phyloP scores from a whole-genome alignment of 352 stramenopile species.

The Pythium dissimile region DNA sequence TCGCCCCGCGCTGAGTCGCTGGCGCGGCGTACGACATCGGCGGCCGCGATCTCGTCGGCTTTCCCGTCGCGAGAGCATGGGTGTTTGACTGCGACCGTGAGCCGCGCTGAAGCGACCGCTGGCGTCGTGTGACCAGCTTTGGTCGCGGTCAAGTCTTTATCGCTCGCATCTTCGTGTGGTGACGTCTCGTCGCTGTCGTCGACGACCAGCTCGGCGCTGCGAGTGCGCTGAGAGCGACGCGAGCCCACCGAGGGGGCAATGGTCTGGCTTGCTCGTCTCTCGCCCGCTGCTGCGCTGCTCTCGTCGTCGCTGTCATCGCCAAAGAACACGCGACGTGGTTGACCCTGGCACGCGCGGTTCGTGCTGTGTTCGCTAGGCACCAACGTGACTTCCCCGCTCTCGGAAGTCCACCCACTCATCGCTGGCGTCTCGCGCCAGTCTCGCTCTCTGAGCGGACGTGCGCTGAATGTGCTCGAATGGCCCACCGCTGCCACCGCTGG shows the following conservation, averaged over 20 bases:
- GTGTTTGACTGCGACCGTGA: slow-evolving; percentile 13
- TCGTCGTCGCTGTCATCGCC: slow-evolving; percentile 12
- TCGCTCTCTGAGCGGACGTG: too few relatives aligned
- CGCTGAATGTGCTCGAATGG: too few relatives aligned
- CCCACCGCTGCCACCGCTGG: too few relatives aligned
- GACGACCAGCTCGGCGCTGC: slow-evolving; percentile 23
- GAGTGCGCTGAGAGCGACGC: slow-evolving; percentile 23
- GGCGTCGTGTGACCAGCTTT: neutral
- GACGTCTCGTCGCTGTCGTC: slow-evolving; percentile 23
- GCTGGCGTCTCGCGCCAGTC: neutral
- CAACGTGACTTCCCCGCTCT: slow-evolving; percentile 1
- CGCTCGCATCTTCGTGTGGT: neutral
- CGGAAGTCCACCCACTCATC: slow-evolving; percentile 16
- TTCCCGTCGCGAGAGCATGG: slow-evolving; percentile 28
- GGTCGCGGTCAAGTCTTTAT: neutral
- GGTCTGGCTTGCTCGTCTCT: neutral
- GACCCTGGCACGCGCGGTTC: neutral
- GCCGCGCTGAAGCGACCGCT: neutral
- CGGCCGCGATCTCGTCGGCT: slow-evolving; percentile 24
- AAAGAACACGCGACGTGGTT: slow-evolving; percentile 32
- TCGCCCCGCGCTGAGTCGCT: too few relatives aligned
- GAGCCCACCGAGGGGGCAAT: slow-evolving; percentile 4
- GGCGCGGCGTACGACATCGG: slow-evolving; percentile 23
- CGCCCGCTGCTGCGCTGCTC: neutral
- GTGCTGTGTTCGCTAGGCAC: neutral